Base-by-base conservation (phyloP, 2,329 filamentous ascomycete species). In the Neofusicoccum kwambonambiense region DNA sequence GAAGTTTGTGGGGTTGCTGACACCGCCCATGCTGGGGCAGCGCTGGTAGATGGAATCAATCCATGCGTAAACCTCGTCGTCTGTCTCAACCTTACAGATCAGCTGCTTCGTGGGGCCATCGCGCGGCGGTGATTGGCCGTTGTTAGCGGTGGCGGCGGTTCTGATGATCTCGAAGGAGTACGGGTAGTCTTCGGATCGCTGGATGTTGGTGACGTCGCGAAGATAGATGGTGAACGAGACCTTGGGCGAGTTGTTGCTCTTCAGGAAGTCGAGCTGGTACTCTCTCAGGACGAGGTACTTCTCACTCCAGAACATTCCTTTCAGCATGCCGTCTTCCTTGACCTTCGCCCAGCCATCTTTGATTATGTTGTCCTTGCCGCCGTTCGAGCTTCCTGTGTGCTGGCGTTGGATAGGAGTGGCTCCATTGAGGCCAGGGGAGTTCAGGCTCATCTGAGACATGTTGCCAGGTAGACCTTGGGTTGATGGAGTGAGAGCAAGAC, bases 1-100 rank as follows among this genome's bases (percentile, higher is more conserved):
- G 81, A 99, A 99, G 81, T 98, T 97, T 69, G 95, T 98, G 5
- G 95, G 95, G 78, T 98, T 97, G 80, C 94, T 97, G 64, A 99
- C 95, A 71, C 95, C 95, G 67, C 95, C 93, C 92, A 98, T 97
- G 68, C 92, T 94, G 17, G 95, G 95, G 77, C 94, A 98, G 69
- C 94, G 90, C 71, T 94, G 93, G 76, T 98, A 98, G 70, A 99
- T 96, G 76, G 93, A 92, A 78, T 99, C 95, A 73, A 98, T 97
- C 95, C 95, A 99, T 73, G 96, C 93, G 78, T 99, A 99, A 62
- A 99, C 88, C 71, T 99, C 95, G 74, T 97, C 94, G 73, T 99
- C 95, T 64, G 89, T 90, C 79, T 97, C 96, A 72, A 98, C 93
- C 76, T 91, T 92, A 77, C 97, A 95, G 68, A 95, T 93, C 61